Base-by-base conservation (phyloP, 495 filamentous ascomycete genomes). In the Hypoxylon lenormandii region DNA sequence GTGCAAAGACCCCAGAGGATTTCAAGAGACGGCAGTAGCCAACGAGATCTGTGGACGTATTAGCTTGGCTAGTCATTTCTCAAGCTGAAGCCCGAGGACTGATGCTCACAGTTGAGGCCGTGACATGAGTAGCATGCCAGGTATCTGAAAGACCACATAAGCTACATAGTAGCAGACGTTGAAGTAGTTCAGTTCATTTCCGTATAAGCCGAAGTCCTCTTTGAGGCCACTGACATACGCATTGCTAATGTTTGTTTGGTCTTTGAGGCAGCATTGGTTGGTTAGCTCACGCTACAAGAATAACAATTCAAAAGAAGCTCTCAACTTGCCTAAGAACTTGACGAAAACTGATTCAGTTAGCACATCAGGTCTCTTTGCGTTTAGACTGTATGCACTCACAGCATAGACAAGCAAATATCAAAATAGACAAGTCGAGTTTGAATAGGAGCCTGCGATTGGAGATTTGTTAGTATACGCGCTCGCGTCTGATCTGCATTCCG, bases 81-180 rank as follows among this genome's bases (percentile, higher is more conserved):
- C 15, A 11, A 72, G 15, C 16, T 75, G 12, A 70, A 75, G 1
- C 74, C 40, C 69, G 70, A 76, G 8, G 72, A 63, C 5, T 1
- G n/a, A 77, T 77, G 78, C 40, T 74, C 71, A 73, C 73, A 75
- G 36, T 11, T 38, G 48, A 30, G 73, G 37, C 47, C 70, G 12
- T 64, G 81, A 63, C 80, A 88, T 74, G 4, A 87, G 73, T 7
- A 88, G 72, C 68, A 87, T 84, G 40, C 72, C 77, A 1, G 78
- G 79, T 16, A 80, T 68, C 60, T 79, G 78, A 37, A 77, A 80
- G 13, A 79, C 56, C 38, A 81, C 68, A 58, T 79, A 79, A 0
- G 74, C 76, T 0, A 77, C 74, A 38, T 74, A 77, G 70, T 79
- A 81, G 64, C 76, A 79, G 5, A 83, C 82, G 49, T 85, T 85